Base-by-base conservation (phyloP, 306 rosid genomes). In the Begonia masoniana region DNA sequence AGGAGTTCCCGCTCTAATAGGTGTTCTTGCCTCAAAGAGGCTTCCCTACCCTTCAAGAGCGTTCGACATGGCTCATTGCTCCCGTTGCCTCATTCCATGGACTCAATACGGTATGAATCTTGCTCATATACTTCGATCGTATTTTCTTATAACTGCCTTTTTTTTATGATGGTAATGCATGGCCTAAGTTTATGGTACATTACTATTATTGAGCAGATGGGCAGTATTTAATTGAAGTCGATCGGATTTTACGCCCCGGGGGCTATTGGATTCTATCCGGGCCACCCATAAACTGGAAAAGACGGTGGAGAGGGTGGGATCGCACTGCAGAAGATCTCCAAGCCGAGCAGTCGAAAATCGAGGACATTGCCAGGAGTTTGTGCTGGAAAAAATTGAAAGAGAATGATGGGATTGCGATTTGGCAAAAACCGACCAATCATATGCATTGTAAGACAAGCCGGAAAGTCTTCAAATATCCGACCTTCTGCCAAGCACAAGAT, bases 241-340 rank as follows among this genome's bases (percentile, higher is more conserved):
- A 87, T 59, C 58, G 91, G 42, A 71, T 87, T 61, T 78, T 83
- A 19, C 75, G 87, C 0, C 94, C 87, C 0, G 94, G 94, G 2
- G 87, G 91, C 24, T 87, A 81, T 62, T 83, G 94, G 91, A 87
- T 81, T 61, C 71, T 83, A 2, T 87, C 91, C 1, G 96, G 94
- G 7, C 96, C 91, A 48, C 91, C 96, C 3, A 81, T 77, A 36
- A 55, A 47, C 21, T 87, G 89, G 96, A 72, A 61, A 67, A 78
- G 19, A 41, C 12, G 79, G 43, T 76, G 82, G 84, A 76, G 64
- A 61, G 94, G 96, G 10, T 87, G 96, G 96, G 72, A 54, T 52
- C 80, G 94, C 66, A 87, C 88, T 12, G 53, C 74, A 60, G 77
- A 87, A 60, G 88, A 83, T 62, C 47, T 87, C 66, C 80, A 70